Evolutionary conservation across 345 rosid genomes (phyloP), one percentile per base, ranked within the genome.

Genomic region (Aquilaria malaccensis): DNA sequence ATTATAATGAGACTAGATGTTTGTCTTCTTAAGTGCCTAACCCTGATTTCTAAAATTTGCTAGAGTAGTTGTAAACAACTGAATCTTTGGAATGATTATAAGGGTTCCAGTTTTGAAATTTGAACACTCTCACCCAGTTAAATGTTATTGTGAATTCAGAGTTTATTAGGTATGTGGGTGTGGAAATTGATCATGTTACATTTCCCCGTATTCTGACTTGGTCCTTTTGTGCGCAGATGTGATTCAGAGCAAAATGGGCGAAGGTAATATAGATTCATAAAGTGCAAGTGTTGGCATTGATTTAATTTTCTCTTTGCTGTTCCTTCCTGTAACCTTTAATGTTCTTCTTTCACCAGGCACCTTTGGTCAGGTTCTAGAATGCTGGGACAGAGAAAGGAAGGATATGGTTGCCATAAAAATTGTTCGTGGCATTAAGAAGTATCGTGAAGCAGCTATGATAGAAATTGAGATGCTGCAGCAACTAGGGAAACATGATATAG

Each of bases 381-480:
- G 97, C 77, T 87, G 95, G 97, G 97, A 90, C 63, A 77, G 83
- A 55, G 95, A 90, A 77, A 80, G 75, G 64, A 81, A 83, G 62
- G 97, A 90, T 67, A 85, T 90, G 95, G 97, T 90, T 47, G 97
- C 97, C 29, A 75, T 90, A 52, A 90, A 90, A 73, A 79, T 90
- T 77, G 97, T 90, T 32, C 88, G 95, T 50, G 95, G 97, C 9
- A 76, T 87, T 64, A 90, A 84, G 76, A 90, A 90, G 61, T 90
- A 90, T 56, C 88, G 95, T 0, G 97, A 90, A 64, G 97, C 97
- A 1, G 95, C 97, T 51, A 87, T 87, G 95, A 90, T 90, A 47
- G 97, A 90, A 73, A 80, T 90, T 47, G 97, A 87, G 10, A 82
- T 87, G 64, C 76, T 90, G 56, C 97, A 87, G 62, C 92, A 87